A percentile compares a stretch with the other conserved stretches of the same genome.
Conservation (phyloP, 495 filamentous ascomycete genomes). For the Talaromyces borbonicus region DNA sequence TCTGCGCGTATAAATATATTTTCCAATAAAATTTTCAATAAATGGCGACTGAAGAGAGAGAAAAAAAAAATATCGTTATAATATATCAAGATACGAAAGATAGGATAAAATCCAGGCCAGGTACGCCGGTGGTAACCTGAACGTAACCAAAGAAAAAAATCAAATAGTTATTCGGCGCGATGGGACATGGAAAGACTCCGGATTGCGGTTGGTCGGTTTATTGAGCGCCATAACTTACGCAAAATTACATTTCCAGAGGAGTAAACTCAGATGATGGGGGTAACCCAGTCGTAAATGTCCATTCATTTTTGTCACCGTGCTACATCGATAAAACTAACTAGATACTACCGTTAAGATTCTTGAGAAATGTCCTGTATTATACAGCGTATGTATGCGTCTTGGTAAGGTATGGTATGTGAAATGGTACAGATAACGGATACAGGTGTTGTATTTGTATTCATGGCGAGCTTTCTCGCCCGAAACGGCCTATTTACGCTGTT, state of each 20-base stretch:
- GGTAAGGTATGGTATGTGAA: not conserved
- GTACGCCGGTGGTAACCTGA: not conserved
- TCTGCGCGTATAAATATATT: no score
- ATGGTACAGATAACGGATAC: no score
- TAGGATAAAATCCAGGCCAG: not conserved
- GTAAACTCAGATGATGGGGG: no score
- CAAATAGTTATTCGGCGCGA: not conserved
- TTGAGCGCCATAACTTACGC: no score
- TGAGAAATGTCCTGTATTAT: no score
- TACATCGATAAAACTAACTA: not conserved
- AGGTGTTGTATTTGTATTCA: no score
- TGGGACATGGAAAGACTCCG: conserved; percentile 4
- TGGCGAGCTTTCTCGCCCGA: no score
- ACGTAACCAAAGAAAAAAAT: not conserved
- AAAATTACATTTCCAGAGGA: no score
- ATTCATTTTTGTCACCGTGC: not conserved
- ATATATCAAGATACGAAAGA: not conserved
- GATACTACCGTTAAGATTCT: not conserved
- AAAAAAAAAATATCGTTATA: not conserved
- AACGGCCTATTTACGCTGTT: not conserved
- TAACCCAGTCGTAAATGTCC: not conserved
- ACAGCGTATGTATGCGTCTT: not conserved
- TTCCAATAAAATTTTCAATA: not conserved
- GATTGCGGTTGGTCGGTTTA: not conserved
- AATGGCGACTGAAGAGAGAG: not conserved